These are phyloP conservation scores for Amylostereum areolatum DNA, from an alignment of 1,284 basidiomycete species.

Conservation along the genomic window DNA sequence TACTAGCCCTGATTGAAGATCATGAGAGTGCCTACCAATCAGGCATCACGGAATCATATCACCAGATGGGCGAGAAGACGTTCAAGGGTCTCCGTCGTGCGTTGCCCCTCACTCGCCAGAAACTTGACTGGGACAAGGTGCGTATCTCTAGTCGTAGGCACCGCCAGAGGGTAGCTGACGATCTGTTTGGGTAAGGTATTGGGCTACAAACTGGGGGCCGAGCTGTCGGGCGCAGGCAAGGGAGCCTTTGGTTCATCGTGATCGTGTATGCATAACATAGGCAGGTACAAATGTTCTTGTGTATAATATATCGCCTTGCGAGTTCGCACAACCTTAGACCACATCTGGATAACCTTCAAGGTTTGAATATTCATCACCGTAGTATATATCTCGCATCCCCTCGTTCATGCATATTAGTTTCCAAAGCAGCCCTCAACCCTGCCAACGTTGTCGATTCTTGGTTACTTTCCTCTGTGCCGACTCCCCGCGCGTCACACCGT, in stretches of 20 bases:
- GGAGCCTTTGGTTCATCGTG: constrained; percentile 42
- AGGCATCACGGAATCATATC: constrained; percentile 75
- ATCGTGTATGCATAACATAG: constrained; percentile 2
- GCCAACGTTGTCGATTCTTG: constrained; percentile 4
- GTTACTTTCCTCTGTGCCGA: background rate
- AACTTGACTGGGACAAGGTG: constrained; percentile 92
- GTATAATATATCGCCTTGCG: background rate
- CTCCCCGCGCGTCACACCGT: constrained; percentile 34
- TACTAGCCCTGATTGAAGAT: constrained; percentile 75
- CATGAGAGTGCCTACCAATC: constrained; percentile 76
- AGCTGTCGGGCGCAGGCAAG: constrained; percentile 67
- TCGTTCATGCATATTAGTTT: background rate
- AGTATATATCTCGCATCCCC: too few species aligned
- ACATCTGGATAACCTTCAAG: too few species aligned
- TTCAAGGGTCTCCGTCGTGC: constrained; percentile 88
- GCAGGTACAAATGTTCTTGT: background rate
- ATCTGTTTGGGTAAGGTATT: constrained; percentile 43
- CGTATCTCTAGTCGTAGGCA: constrained; percentile 11
- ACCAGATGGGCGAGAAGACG: constrained; percentile 83
- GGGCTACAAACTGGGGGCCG: constrained; percentile 83
- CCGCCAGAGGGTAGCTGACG: background rate
- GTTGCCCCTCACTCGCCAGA: constrained; percentile 87
- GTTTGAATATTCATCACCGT: too few species aligned
- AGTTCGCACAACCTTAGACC: too few species aligned
- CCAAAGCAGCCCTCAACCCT: constrained; percentile 1